These are phyloP conservation scores for Thyridium curvatum DNA, from an alignment of 2,329 filamentous ascomycete genomes.

Conservation along the genomic window DNA sequence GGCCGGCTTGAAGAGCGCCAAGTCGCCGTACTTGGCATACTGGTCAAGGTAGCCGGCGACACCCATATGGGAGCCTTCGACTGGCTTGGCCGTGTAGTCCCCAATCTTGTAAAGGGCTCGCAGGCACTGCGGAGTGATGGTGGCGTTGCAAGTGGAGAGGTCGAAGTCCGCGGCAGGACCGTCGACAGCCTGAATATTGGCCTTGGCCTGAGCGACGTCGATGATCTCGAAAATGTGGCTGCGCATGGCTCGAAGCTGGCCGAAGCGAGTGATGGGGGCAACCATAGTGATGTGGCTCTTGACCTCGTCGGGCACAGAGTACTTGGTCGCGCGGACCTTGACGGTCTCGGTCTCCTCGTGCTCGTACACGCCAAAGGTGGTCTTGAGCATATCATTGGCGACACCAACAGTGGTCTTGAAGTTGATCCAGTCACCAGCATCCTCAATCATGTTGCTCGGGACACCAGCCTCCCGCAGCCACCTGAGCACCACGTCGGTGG, in stretches of 20 bases:
- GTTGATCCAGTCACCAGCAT: slow-evolving; percentile 31
- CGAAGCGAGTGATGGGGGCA: slow-evolving; percentile 41
- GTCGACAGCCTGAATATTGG: too few species aligned
- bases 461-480: slow-evolving; percentile 39
- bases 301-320: slow-evolving; percentile 25
- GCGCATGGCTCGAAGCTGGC: slow-evolving; percentile 23
- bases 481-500: slow-evolving; percentile 29
- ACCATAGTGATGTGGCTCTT: slow-evolving; percentile 33
- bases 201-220: too few species aligned
- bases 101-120: slow-evolving; percentile 37
- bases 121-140: slow-evolving; percentile 36
- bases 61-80: slow-evolving; percentile 57
- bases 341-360: slow-evolving; percentile 26
- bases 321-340: slow-evolving; percentile 22
- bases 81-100: slow-evolving; percentile 45
- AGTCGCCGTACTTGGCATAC: slow-evolving; percentile 36
- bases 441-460: slow-evolving; percentile 24
- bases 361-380: slow-evolving; percentile 35
- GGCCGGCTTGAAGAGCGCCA: slow-evolving; percentile 22
- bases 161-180: too few species aligned
- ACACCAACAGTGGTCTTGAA: slow-evolving; percentile 31
- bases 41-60: slow-evolving; percentile 47
- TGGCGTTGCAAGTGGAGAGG: slow-evolving; percentile 1
- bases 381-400: slow-evolving; percentile 38
- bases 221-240: slow-evolving; percentile 15